Evolutionary conservation across 2,329 filamentous ascomycete species (phyloP).

Genomic region (Samsoniella hepiali): DNA sequence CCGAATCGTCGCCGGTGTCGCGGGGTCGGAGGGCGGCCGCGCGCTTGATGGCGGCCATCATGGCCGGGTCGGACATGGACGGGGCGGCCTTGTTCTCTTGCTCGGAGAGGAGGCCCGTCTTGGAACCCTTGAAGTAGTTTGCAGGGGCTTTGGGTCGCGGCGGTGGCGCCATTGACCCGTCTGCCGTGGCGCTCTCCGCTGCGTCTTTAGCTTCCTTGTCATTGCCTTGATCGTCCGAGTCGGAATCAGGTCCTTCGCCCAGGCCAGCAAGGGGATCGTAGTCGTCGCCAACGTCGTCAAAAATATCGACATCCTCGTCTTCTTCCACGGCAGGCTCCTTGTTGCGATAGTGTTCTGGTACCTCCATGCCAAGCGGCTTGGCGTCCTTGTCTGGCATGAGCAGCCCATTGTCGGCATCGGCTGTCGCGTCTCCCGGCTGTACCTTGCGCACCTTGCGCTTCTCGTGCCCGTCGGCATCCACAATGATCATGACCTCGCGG

Average conservation of each 20-base stretch:
- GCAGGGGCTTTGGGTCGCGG: conserved; percentile 40
- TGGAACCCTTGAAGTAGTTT: conserved; percentile 63
- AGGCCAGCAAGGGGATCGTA: conserved; percentile 65
- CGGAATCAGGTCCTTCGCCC: conserved; percentile 39
- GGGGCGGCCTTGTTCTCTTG: conserved; percentile 48
- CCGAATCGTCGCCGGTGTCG: conserved; percentile 34
- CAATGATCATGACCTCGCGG: conserved; percentile 61
- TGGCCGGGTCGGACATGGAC: conserved; percentile 68
- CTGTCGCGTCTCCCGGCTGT: conserved; percentile 35
- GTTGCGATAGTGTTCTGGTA: conserved; percentile 56
- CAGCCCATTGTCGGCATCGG: conserved; percentile 41
- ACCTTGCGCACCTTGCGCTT: conserved; percentile 61
- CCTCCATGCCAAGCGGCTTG: conserved; percentile 62
- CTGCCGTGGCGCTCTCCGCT: conserved; percentile 24
- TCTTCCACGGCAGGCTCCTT: conserved; percentile 46
- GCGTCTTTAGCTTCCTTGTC: conserved; percentile 28
- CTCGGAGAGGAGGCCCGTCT: conserved; percentile 51
- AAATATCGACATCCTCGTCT: conserved; percentile 60
- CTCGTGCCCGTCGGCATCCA: conserved; percentile 64
- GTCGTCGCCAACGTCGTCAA: conserved; percentile 62
- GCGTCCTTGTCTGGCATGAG: conserved; percentile 53
- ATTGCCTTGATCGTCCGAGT: conserved; percentile 44
- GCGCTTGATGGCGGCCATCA: conserved; percentile 81
- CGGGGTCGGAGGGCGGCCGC: conserved; percentile 64
- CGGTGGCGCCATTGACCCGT: conserved; percentile 44